A percentile compares a stretch with the other conserved stretches of the same genome.
These are phyloP conservation scores for Inga laurina DNA, from an alignment of 306 rosid genomes.

Conservation along the genomic window DNA sequence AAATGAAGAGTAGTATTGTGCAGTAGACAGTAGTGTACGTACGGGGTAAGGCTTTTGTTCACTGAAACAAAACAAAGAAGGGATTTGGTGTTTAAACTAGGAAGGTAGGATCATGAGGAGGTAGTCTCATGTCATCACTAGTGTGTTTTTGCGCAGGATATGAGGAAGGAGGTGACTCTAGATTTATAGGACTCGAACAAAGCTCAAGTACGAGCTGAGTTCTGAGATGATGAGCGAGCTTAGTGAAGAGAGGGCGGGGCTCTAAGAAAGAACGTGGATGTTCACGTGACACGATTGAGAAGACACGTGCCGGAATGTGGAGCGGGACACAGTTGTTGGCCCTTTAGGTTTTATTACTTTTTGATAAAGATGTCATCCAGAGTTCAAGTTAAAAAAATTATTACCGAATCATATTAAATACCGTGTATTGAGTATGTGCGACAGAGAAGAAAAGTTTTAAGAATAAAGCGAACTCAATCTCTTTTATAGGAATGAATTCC, in stretches of 20 bases:
- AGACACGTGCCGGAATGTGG: slow-evolving; percentile 51
- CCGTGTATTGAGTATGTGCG: not conserved
- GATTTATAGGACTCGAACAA: slow-evolving; percentile 53
- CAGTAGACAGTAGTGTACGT: not conserved
- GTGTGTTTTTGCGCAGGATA: slow-evolving; percentile 11
- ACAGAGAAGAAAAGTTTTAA: not conserved
- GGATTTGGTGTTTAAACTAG: not conserved
- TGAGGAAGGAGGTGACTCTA: slow-evolving; percentile 30
- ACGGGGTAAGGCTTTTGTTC: not conserved
- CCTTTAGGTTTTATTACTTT: not conserved
- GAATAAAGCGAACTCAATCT: not conserved
- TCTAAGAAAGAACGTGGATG: slow-evolving; percentile 41
- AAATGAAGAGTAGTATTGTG: not conserved
- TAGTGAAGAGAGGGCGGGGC: not conserved
- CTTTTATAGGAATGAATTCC: not conserved
- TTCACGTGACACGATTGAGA: slow-evolving; percentile 47
- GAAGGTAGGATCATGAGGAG: not conserved
- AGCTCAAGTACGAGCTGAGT: not conserved
- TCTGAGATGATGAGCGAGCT: not conserved
- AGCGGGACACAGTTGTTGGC: slow-evolving; percentile 6
- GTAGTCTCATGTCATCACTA: slow-evolving; percentile 11
- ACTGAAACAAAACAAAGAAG: not conserved
- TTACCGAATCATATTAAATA: not conserved
- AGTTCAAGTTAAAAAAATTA: not conserved
- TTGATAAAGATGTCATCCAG: not conserved